A percentile compares a stretch with the other conserved stretches of the same genome.
phyloP scores from a whole-genome alignment of 306 rosid genomes.

The Corylus heterophylla region DNA sequence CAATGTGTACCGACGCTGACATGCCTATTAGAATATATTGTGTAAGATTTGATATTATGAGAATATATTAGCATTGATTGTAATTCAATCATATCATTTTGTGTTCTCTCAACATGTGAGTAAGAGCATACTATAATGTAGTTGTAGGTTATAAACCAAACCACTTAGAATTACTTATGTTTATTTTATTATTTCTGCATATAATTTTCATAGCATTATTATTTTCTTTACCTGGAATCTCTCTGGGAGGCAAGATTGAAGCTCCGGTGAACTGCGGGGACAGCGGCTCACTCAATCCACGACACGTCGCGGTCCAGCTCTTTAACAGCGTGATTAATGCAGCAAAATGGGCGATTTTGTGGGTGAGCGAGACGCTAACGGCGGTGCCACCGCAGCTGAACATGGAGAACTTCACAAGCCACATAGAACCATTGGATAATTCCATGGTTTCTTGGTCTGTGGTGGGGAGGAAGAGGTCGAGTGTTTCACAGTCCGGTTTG shows the following conservation, averaged over 20 bases:
- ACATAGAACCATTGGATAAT: conserved; percentile 20
- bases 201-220: no score
- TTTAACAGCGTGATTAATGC: conserved; percentile 20
- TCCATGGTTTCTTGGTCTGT: conserved; percentile 20
- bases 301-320: conserved; percentile 34
- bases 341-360: conserved; percentile 40
- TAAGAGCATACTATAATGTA: no score
- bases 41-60: no score
- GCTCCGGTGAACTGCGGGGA: conserved; percentile 28
- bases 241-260: conserved; percentile 44
- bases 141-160: no score
- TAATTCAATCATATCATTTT: no score
- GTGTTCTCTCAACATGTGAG: no score
- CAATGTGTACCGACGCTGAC: conserved; percentile 22
- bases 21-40: neutral
- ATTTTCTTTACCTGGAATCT: conserved; percentile 21
- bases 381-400: conserved; percentile 49
- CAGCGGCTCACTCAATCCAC: neutral
- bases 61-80: no score
- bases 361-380: conserved; percentile 31
- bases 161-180: no score
- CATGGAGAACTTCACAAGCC: conserved; percentile 39
- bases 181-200: no score
- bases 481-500: conserved; percentile 19
- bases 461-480: conserved; percentile 37